phyloP scores from a whole-genome alignment of 208 protist species.

The Porcisia hertigi region DNA sequence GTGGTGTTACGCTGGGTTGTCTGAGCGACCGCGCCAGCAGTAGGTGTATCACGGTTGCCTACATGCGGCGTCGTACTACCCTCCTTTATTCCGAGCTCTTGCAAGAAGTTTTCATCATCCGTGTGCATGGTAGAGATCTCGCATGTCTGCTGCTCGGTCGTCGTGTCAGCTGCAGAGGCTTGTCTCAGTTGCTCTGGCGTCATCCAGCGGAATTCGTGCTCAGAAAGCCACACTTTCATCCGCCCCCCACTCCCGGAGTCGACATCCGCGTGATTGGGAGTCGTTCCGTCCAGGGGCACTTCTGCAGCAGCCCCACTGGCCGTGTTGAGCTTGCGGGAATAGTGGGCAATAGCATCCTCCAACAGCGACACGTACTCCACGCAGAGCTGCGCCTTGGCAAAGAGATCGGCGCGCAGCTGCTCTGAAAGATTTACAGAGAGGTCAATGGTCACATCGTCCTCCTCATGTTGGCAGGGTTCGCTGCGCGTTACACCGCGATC shows the following conservation, averaged over 20 bases:
- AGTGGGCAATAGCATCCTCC: conserved; percentile 45
- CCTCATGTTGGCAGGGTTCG: background rate
- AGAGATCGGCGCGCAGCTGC: conserved; percentile 51
- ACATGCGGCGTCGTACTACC: background rate
- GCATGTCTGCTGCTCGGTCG: background rate
- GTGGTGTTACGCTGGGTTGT: background rate
- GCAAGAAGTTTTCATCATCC: conserved; percentile 10
- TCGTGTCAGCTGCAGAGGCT: conserved; percentile 6
- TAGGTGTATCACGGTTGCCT: background rate
- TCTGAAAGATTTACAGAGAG: conserved; percentile 53
- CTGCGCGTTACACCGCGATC: background rate
- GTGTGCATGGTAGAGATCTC: conserved; percentile 1
- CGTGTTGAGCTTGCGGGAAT: conserved; percentile 46
- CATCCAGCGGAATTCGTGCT: conserved; percentile 60
- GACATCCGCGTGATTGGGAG: background rate
- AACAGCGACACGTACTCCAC: conserved; percentile 69
- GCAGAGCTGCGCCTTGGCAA: conserved; percentile 69
- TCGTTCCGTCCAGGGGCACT: conserved; percentile 11
- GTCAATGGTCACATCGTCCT: conserved; percentile 36
- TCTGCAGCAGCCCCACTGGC: conserved; percentile 3
- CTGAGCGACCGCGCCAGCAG: background rate
- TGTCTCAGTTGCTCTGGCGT: conserved; percentile 37
- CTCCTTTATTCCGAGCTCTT: background rate
- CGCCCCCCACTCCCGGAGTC: background rate
- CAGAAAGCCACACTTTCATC: conserved; percentile 61